A percentile compares a stretch with the other conserved stretches of the same genome.
Conservation (phyloP, 1,139 yeast species). For the Hemisphaericaspora xylofermentans region DNA sequence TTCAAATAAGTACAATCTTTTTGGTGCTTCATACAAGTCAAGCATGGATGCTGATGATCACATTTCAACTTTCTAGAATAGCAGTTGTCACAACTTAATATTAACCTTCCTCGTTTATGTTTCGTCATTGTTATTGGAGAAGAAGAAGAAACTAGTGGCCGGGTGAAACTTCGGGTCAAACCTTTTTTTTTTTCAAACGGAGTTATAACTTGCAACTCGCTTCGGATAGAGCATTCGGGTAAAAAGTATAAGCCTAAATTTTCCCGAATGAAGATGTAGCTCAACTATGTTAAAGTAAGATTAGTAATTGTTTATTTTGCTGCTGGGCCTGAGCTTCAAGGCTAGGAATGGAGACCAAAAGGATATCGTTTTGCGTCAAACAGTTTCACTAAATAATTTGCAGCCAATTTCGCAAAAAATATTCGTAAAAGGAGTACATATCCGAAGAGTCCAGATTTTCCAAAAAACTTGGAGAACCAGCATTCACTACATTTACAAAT, state of each 20-base stretch:
- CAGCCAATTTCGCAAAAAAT: not conserved
- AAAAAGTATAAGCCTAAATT: too few relatives aligned
- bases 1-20: constrained; percentile 15
- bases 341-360: too few relatives aligned
- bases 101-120: not conserved
- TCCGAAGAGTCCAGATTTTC: too few relatives aligned
- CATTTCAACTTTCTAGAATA: constrained; percentile 34
- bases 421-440: not conserved
- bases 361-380: too few relatives aligned
- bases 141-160: not conserved
- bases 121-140: not conserved
- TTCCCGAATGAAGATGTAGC: too few relatives aligned
- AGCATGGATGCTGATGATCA: constrained; percentile 33
- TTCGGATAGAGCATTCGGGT: too few relatives aligned
- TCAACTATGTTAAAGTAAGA: too few relatives aligned
- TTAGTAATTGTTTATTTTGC: too few relatives aligned
- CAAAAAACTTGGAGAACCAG: too few relatives aligned
- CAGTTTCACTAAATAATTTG: too few relatives aligned
- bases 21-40: constrained; percentile 27
- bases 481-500: too few relatives aligned
- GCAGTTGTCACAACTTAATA: constrained; percentile 26
- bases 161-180: not conserved
- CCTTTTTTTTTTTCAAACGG: not conserved
- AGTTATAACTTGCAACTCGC: not conserved
- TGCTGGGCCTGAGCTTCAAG: too few relatives aligned